Conservation (phyloP, 192 early-diverging fungal genomes). For the Backusella westeae region DNA sequence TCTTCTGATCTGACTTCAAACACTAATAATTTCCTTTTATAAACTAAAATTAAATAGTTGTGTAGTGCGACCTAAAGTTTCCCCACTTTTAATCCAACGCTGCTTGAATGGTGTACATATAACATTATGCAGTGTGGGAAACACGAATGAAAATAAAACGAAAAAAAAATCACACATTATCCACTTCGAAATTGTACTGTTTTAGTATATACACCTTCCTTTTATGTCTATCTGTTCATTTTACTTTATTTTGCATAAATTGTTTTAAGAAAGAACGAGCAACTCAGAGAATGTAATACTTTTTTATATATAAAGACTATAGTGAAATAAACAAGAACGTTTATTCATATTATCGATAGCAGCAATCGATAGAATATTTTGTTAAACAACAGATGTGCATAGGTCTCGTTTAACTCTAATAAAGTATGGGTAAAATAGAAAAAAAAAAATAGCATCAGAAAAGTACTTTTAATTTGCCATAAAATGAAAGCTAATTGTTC, state of each 20-base stretch:
- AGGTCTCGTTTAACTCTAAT: not conserved
- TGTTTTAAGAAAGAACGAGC: too few relatives aligned
- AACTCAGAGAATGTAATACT: too few relatives aligned
- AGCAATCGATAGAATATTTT: not conserved
- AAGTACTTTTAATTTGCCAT: too few relatives aligned
- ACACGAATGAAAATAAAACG: not conserved
- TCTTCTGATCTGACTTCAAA: too few relatives aligned
- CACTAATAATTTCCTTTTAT: too few relatives aligned
- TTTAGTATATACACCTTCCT: not conserved
- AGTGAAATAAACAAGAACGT: too few relatives aligned
- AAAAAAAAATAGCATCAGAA: not conserved
- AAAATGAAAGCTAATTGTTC: not conserved
- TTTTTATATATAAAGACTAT: too few relatives aligned
- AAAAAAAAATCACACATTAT: constrained; percentile 5
- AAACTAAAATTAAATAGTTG: too few relatives aligned
- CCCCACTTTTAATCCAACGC: not conserved
- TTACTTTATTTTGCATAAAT: too few relatives aligned
- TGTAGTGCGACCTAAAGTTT: not conserved
- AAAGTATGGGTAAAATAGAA: not conserved
- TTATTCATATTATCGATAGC: not conserved
- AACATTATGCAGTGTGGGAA: not conserved
- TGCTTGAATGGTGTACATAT: not conserved
- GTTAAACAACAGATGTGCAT: not conserved
- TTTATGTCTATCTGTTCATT: not conserved
- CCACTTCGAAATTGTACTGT: not conserved